Percentiles rank a stretch among this genome's conserved stretches.
Conservation (phyloP, 2,329 filamentous ascomycete genomes). For the Penicillium sp. region DNA sequence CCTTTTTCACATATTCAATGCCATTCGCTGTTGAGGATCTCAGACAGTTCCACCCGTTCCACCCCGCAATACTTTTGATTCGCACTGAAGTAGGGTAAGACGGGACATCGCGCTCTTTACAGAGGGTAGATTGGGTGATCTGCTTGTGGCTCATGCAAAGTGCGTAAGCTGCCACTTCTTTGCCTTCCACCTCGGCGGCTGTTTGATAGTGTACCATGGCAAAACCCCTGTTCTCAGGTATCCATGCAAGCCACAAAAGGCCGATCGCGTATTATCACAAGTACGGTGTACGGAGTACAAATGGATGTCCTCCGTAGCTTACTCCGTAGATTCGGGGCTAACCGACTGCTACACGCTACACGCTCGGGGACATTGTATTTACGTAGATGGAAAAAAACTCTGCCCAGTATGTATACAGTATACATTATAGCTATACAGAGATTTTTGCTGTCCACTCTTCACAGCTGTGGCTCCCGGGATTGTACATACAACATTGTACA, state of each 20-base stretch:
- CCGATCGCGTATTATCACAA: too few relatives aligned
- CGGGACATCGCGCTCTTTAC: neutral
- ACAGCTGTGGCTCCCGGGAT: neutral
- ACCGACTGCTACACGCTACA: neutral
- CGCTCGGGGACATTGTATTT: too few relatives aligned
- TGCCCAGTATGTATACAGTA: too few relatives aligned
- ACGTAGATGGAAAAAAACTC: too few relatives aligned
- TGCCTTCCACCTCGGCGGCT: neutral
- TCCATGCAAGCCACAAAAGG: neutral
- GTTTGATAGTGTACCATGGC: slow-evolving; percentile 10
- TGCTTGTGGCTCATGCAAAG: neutral
- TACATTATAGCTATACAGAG: neutral
- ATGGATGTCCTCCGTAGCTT: too few relatives aligned
- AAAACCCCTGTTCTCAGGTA: neutral
- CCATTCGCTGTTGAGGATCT: slow-evolving; percentile 1
- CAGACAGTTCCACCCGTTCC: slow-evolving; percentile 11
- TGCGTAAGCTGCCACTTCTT: slow-evolving; percentile 7
- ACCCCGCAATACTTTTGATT: slow-evolving; percentile 4
- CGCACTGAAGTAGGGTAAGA: neutral
- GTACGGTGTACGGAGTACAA: neutral
- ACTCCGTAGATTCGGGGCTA: neutral
- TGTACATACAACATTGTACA: too few relatives aligned
- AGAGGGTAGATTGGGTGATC: neutral
- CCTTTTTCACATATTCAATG: neutral
- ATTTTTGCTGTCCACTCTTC: neutral